These are phyloP conservation scores for Backusella parvicylindrica DNA, from an alignment of 192 early-diverging fungal species.

Conservation along the genomic window DNA sequence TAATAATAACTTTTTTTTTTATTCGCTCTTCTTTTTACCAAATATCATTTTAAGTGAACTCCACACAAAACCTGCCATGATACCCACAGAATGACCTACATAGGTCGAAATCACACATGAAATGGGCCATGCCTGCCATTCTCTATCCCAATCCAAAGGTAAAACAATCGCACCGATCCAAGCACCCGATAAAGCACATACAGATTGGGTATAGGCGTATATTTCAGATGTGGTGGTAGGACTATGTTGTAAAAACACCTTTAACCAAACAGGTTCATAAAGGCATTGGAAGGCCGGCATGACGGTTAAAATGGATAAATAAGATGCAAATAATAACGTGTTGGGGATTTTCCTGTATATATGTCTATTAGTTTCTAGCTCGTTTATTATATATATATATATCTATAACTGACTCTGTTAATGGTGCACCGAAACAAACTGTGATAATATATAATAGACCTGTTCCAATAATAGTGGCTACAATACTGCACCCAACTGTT, in stretches of 20 bases:
- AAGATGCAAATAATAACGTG: constrained; percentile 30
- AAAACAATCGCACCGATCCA: constrained; percentile 55
- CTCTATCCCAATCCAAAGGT: constrained; percentile 53
- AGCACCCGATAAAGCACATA: constrained; percentile 45
- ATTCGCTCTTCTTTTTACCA: constrained; percentile 26
- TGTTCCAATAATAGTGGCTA: constrained; percentile 4
- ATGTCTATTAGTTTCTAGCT: neutral
- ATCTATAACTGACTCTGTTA: constrained; percentile 26
- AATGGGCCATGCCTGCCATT: constrained; percentile 54
- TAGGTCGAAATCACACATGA: constrained; percentile 45
- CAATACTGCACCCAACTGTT: neutral
- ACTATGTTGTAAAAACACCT: constrained; percentile 32
- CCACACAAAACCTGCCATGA: constrained; percentile 24
- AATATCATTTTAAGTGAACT: constrained; percentile 14
- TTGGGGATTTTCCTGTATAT: constrained; percentile 25
- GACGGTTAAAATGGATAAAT: constrained; percentile 31
- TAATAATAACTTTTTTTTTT: constrained; percentile 3
- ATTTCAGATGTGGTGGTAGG: constrained; percentile 39
- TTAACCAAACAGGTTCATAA: constrained; percentile 23
- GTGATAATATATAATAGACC: constrained; percentile 27
- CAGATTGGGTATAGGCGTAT: constrained; percentile 40
- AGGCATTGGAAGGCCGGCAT: constrained; percentile 31
- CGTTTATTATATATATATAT: too few species aligned
- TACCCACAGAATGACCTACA: constrained; percentile 42
- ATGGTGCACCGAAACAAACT: constrained; percentile 34